Percentiles rank a stretch among this genome's conserved stretches.
phyloP scores from a whole-genome alignment of 176 grass and related monocot species.

The Paspalum vaginatum region DNA sequence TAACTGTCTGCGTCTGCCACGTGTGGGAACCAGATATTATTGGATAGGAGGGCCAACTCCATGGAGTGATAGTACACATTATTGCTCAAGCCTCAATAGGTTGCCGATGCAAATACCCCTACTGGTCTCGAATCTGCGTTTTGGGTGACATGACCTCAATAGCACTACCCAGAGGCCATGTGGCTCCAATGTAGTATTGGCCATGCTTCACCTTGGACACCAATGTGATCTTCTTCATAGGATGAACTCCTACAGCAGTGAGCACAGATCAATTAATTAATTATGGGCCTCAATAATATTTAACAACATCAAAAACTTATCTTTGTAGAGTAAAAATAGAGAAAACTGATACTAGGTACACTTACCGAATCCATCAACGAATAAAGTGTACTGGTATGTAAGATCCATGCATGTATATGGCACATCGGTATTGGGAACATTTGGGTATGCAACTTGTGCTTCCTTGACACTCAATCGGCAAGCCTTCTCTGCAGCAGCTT shows the following conservation, averaged over 20 bases:
- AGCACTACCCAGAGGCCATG: not conserved
- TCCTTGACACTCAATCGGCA: not conserved
- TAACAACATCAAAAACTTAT: not conserved
- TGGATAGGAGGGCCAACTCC: too few species aligned
- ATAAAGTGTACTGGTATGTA: not conserved
- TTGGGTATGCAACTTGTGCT: not conserved
- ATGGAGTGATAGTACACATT: too few species aligned
- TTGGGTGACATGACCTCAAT: not conserved
- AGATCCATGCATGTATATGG: not conserved
- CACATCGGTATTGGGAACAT: not conserved
- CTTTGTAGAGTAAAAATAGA: not conserved
- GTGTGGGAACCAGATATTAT: too few species aligned
- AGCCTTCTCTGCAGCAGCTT: not conserved
- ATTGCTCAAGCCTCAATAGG: too few species aligned
- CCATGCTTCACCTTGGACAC: conserved; percentile 10
- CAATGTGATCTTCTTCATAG: not conserved
- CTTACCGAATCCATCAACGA: not conserved
- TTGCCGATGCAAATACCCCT: not conserved
- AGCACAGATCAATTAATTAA: too few species aligned
- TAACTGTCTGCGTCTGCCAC: too few species aligned
- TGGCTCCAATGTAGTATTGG: not conserved
- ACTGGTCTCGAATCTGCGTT: not conserved
- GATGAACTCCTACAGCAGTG: not conserved
- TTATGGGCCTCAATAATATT: too few species aligned
- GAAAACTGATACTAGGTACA: not conserved